Conservation (phyloP, 768 basidiomycete genomes). For the Mycena latifolia region DNA sequence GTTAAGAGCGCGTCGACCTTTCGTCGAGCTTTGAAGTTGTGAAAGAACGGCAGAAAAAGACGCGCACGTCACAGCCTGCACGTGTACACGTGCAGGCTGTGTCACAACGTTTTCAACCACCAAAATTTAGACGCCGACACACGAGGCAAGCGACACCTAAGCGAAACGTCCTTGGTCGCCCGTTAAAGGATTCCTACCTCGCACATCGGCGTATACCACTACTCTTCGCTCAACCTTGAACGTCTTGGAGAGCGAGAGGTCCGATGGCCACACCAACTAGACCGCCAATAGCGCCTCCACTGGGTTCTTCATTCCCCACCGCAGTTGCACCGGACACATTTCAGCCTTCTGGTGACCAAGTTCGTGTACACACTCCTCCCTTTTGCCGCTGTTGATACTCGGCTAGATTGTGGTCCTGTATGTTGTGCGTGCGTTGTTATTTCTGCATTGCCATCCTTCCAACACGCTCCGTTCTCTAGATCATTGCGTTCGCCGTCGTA, state of each 20-base stretch:
- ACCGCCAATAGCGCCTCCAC: slow-evolving; percentile 60
- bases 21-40: too few relatives aligned
- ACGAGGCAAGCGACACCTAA: slow-evolving; percentile 20
- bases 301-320: slow-evolving; percentile 50
- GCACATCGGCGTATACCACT: slow-evolving; percentile 19
- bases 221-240: slow-evolving; percentile 5
- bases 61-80: neutral
- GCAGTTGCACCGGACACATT: slow-evolving; percentile 52
- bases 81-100: neutral
- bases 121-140: neutral
- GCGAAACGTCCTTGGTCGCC: too few relatives aligned
- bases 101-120: slow-evolving; percentile 9
- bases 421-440: slow-evolving; percentile 64
- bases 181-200: too few relatives aligned
- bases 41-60: too few relatives aligned
- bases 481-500: slow-evolving; percentile 87
- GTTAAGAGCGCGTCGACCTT: too few relatives aligned
- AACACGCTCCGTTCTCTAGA: slow-evolving; percentile 53
- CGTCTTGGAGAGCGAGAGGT: slow-evolving; percentile 2
- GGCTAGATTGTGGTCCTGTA: slow-evolving; percentile 79
- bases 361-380: slow-evolving; percentile 46
- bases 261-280: slow-evolving; percentile 46
- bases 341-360: slow-evolving; percentile 80
- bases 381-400: slow-evolving; percentile 34
- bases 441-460: slow-evolving; percentile 25